Percentiles rank a stretch among this genome's conserved stretches.
These are phyloP conservation scores for Neurospora sp. DNA, from an alignment of 495 filamentous ascomycete genomes.

Conservation along the genomic window DNA sequence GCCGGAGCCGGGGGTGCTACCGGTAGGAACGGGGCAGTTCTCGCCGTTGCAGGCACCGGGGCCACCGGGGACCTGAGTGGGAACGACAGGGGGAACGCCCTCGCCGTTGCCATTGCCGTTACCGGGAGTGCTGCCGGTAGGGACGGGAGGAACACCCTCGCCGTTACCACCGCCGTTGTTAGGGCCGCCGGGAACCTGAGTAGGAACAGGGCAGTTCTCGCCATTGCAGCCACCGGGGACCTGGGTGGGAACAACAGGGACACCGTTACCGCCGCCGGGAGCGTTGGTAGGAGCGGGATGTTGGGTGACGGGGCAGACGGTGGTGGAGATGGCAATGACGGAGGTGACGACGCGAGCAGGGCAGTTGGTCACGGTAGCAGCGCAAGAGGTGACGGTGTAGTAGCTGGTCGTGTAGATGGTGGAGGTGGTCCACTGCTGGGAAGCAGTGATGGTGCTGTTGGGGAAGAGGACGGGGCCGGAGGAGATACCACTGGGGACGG, in stretches of 20 bases:
- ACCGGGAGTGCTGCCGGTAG: not conserved
- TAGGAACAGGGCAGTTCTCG: conserved; percentile 9
- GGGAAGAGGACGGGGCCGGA: conserved; percentile 7
- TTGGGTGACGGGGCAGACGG: conserved; percentile 45
- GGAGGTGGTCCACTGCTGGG: conserved; percentile 39
- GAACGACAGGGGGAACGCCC: conserved; percentile 6
- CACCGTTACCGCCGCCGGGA: conserved; percentile 1
- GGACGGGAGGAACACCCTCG: not conserved
- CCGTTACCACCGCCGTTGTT: not conserved
- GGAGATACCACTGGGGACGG: conserved; percentile 49
- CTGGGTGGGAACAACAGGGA: conserved; percentile 26
- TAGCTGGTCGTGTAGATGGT: conserved; percentile 50
- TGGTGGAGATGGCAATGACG: conserved; percentile 49
- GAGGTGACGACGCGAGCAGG: conserved; percentile 47
- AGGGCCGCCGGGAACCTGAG: not conserved
- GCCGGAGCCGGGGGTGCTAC: not conserved
- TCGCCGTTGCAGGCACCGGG: not conserved
- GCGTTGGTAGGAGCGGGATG: conserved; percentile 8
- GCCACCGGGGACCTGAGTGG: not conserved
- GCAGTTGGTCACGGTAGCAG: conserved; percentile 49
- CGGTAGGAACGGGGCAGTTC: not conserved
- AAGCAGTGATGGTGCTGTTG: conserved; percentile 1
- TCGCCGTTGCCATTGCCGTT: conserved; percentile 10
- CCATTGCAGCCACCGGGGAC: not conserved
- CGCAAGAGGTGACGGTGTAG: conserved; percentile 49